phyloP scores from a whole-genome alignment of 2,329 filamentous ascomycete genomes.

The Ustulina deusta region DNA sequence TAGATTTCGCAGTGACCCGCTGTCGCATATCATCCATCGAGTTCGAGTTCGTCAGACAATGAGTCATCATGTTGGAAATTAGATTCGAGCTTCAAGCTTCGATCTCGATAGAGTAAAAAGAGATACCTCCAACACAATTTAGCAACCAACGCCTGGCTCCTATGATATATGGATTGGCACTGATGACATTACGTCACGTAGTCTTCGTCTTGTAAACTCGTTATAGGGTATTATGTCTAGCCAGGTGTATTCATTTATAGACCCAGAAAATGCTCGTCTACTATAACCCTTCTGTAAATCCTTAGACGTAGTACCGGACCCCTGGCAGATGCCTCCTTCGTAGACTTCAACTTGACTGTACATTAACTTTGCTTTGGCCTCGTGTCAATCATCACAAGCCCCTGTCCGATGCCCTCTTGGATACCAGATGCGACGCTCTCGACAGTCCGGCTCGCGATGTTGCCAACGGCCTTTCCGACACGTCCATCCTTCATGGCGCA shows the following conservation, averaged over 20 bases:
- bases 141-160: background rate
- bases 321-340: background rate
- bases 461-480: conserved; percentile 69
- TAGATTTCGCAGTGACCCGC: background rate
- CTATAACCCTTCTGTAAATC: background rate
- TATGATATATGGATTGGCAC: background rate
- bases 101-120: background rate
- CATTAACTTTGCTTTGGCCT: conserved; percentile 26
- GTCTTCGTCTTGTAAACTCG: background rate
- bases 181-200: background rate
- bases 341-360: background rate
- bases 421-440: conserved; percentile 74
- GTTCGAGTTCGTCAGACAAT: background rate
- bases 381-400: conserved; percentile 45
- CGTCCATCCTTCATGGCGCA: conserved; percentile 73
- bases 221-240: background rate
- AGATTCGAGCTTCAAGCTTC: background rate
- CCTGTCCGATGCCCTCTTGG: conserved; percentile 69
- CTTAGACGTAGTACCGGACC: background rate
- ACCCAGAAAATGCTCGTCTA: background rate
- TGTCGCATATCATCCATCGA: background rate
- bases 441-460: conserved; percentile 70
- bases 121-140: background rate
- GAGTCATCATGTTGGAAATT: background rate
- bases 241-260: background rate